phyloP scores from a whole-genome alignment of 2,329 filamentous ascomycete genomes.

The Westerdykella ornata region DNA sequence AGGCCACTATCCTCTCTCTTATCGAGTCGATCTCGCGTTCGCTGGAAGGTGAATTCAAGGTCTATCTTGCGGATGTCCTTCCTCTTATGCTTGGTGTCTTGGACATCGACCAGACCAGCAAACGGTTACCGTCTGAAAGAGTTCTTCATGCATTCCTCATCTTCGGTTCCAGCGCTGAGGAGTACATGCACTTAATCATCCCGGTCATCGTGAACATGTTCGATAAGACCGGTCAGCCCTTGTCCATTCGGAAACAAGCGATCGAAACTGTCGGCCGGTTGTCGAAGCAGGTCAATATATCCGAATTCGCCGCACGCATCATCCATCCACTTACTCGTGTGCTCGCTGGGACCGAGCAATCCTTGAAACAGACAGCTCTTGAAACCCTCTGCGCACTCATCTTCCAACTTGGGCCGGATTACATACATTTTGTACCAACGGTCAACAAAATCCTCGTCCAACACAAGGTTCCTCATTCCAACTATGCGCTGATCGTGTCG shows the following conservation, averaged over 20 bases:
- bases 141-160: constrained; percentile 93
- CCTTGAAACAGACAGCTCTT: constrained; percentile 72
- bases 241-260: constrained; percentile 72
- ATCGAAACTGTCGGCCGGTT: constrained; percentile 94
- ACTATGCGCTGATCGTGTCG: constrained; percentile 85
- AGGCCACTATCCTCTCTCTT: constrained; percentile 83
- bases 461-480: constrained; percentile 78
- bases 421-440: constrained; percentile 86
- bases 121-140: constrained; percentile 76
- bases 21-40: constrained; percentile 92
- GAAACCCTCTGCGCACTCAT: constrained; percentile 94
- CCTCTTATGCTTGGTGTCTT: constrained; percentile 92
- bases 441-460: constrained; percentile 77
- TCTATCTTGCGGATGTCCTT: constrained; percentile 81
- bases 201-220: constrained; percentile 92
- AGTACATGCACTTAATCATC: constrained; percentile 99
- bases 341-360: constrained; percentile 63
- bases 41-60: constrained; percentile 95
- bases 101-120: constrained; percentile 71
- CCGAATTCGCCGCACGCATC: constrained; percentile 93
- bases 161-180: constrained; percentile 90
- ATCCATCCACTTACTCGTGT: constrained; percentile 88
- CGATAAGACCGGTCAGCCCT: constrained; percentile 76
- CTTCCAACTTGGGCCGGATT: constrained; percentile 92
- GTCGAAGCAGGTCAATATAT: constrained; percentile 92